phyloP scores from a whole-genome alignment of 352 stramenopile species.

The Lagenidium giganteum region DNA sequence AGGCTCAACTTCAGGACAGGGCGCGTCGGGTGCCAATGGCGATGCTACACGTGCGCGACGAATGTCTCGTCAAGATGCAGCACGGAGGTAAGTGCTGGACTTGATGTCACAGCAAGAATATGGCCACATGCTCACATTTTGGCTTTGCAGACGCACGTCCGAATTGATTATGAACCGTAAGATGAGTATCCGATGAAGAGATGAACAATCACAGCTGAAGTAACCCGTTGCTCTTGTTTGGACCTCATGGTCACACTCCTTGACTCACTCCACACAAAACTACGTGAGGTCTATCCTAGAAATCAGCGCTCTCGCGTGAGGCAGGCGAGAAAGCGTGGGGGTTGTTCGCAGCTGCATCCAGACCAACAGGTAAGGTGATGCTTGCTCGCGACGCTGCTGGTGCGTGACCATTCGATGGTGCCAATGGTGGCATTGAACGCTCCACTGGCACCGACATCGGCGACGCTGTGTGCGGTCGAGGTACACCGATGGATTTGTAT shows the following conservation, averaged over 20 bases:
- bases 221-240: too few species aligned
- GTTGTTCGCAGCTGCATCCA: too few species aligned
- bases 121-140: conserved; percentile 1
- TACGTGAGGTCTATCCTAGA: neutral
- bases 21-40: conserved; percentile 8
- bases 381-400: conserved; percentile 45
- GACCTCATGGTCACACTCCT: too few species aligned
- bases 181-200: conserved; percentile 46
- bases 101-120: neutral
- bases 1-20: conserved; percentile 18
- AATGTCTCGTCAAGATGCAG: conserved; percentile 69
- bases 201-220: too few species aligned
- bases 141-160: conserved; percentile 56
- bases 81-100: conserved; percentile 53
- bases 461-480: conserved; percentile 14
- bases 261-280: too few species aligned
- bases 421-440: conserved; percentile 11
- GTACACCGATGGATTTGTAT: conserved; percentile 61
- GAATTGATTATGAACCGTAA: conserved; percentile 85
- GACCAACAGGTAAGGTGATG: conserved; percentile 44
- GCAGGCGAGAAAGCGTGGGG: too few species aligned
- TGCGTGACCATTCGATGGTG: too few species aligned
- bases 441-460: conserved; percentile 10
- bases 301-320: too few species aligned
- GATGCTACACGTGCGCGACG: conserved; percentile 34